A percentile compares a stretch with the other conserved stretches of the same genome.
Evolutionary conservation across 1,139 yeast species (phyloP).

Genomic region (Suhomyces kunorum): DNA sequence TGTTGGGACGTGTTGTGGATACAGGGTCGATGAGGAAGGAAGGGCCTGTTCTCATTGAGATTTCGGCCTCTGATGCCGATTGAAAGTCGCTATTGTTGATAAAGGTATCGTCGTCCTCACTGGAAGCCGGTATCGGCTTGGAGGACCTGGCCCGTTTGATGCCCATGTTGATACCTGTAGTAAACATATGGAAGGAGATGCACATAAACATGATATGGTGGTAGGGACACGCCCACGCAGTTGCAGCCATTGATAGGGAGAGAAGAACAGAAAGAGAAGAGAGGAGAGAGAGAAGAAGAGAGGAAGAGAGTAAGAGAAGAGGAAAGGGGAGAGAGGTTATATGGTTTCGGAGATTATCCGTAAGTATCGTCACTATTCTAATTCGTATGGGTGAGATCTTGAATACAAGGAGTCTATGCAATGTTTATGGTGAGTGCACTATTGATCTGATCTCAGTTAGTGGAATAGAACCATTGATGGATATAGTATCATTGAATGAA

Average conservation of each 20-base stretch:
- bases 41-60: conserved; percentile 1
- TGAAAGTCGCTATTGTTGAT: conserved; percentile 43
- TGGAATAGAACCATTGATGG: no score
- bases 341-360: no score
- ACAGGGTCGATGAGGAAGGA: background rate
- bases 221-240: conserved; percentile 10
- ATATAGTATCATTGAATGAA: no score
- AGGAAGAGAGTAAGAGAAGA: background rate
- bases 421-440: no score
- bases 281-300: background rate
- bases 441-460: no score
- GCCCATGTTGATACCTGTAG: conserved; percentile 13
- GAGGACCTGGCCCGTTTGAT: conserved; percentile 17
- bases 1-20: conserved; percentile 1
- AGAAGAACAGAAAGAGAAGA: no score
- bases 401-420: no score
- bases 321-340: no score
- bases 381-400: no score
- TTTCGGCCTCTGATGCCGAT: conserved; percentile 8
- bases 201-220: conserved; percentile 7
- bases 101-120: conserved; percentile 28
- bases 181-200: conserved; percentile 4
- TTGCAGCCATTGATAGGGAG: conserved; percentile 7
- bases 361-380: no score
- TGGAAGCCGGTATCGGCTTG: conserved; percentile 11